Evolutionary conservation across 2,329 filamentous ascomycete genomes (phyloP).

Genomic region (Pseudogymnoascus sp.): DNA sequence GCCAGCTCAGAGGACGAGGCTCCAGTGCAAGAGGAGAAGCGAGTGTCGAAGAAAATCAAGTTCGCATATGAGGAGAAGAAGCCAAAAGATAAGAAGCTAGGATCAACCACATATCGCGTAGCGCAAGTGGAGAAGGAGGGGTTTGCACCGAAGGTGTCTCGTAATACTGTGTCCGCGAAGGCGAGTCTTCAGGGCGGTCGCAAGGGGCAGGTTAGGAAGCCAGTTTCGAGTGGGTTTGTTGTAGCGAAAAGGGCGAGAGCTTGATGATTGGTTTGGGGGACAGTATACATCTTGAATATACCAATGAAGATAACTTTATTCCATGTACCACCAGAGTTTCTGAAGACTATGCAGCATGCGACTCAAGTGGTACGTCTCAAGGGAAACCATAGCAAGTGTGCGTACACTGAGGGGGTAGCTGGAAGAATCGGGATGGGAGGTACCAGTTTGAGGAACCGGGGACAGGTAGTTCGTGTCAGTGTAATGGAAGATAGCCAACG

Average conservation of each 20-base stretch:
- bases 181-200: slow-evolving; percentile 12
- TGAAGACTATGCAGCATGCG: not conserved
- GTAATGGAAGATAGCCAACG: not conserved
- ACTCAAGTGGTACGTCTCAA: not conserved
- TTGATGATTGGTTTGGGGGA: not conserved
- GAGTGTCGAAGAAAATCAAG: slow-evolving; percentile 22
- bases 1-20: slow-evolving; percentile 11
- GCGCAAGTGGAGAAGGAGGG: slow-evolving; percentile 14
- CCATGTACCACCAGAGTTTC: not conserved
- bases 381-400: not conserved
- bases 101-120: slow-evolving; percentile 25
- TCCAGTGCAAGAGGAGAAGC: not conserved
- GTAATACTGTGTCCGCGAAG: slow-evolving; percentile 20
- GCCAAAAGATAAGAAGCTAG: slow-evolving; percentile 22
- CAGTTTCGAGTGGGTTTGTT: not conserved
- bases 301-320: not conserved
- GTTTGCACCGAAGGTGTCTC: slow-evolving; percentile 23
- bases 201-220: slow-evolving; percentile 4
- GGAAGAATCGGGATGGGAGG: not conserved
- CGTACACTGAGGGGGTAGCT: not conserved
- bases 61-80: slow-evolving; percentile 21
- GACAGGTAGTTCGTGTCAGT: not conserved
- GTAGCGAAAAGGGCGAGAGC: not conserved
- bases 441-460: not conserved
- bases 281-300: not conserved